Conservation (phyloP, 768 basidiomycete species). For the Peribolospora baueri region DNA sequence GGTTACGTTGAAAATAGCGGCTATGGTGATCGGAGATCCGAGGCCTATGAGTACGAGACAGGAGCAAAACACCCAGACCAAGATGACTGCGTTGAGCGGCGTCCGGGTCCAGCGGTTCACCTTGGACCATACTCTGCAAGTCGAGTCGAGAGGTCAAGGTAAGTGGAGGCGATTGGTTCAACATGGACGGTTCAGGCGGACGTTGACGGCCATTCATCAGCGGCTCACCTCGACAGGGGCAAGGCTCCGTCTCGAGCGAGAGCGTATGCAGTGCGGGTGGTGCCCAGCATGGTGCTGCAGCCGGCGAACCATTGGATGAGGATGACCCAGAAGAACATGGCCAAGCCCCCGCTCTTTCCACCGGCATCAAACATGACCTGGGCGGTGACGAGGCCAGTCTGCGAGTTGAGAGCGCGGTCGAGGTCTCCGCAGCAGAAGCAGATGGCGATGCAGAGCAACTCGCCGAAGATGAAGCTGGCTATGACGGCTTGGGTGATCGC, state of each 20-base stretch:
- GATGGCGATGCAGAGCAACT: neutral
- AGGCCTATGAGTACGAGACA: too few relatives aligned
- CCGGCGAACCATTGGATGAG: neutral
- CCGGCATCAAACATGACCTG: neutral
- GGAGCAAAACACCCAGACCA: too few relatives aligned
- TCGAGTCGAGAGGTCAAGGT: too few relatives aligned
- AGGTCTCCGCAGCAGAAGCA: neutral
- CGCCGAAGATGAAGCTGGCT: neutral
- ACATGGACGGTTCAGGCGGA: too few relatives aligned
- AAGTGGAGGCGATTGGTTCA: too few relatives aligned
- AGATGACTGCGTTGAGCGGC: too few relatives aligned
- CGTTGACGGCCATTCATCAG: too few relatives aligned
- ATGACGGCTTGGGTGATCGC: neutral
- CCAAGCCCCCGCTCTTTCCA: neutral
- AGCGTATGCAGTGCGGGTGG: neutral
- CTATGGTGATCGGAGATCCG: too few relatives aligned
- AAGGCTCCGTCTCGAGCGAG: neutral
- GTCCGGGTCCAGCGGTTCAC: too few relatives aligned
- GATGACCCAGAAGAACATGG: neutral
- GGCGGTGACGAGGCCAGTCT: neutral
- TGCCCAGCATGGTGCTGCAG: neutral
- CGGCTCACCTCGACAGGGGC: neutral
- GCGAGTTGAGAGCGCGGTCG: neutral
- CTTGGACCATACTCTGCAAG: too few relatives aligned
- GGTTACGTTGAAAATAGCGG: too few relatives aligned